phyloP scores from a whole-genome alignment of 768 basidiomycete species.

The Mycena epipterygia region DNA sequence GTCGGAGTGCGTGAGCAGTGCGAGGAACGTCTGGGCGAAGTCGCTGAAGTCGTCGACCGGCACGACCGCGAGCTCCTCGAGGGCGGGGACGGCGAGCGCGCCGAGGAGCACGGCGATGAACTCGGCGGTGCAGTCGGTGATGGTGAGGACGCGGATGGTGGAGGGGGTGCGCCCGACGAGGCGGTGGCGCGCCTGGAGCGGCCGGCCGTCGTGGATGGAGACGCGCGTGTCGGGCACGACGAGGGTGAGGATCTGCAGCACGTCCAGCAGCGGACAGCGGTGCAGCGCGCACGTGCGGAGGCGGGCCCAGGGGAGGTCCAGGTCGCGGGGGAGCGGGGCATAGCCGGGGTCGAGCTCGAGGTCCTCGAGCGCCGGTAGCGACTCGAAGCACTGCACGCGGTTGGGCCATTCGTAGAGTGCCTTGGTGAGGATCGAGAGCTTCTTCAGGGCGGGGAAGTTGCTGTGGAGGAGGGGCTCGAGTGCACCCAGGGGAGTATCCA shows the following conservation, averaged over 20 bases:
- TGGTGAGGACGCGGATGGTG: background rate
- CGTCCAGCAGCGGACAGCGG: background rate
- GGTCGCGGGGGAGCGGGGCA: background rate
- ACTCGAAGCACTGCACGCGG: background rate
- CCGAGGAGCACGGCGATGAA: background rate
- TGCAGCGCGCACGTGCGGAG: background rate
- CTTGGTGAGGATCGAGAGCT: background rate
- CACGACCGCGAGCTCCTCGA: background rate
- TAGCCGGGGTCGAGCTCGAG: background rate
- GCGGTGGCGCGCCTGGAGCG: no score
- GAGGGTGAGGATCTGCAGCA: background rate
- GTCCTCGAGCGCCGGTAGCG: background rate
- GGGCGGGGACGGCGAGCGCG: background rate
- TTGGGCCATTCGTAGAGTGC: no score
- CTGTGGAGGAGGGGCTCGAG: background rate
- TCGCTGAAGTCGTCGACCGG: background rate
- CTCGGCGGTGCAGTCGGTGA: background rate
- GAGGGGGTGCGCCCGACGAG: no score
- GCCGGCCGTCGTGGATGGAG: background rate
- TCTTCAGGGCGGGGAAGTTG: slow-evolving; percentile 14
- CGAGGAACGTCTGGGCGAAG: background rate
- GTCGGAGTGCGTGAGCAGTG: background rate
- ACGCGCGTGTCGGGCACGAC: background rate
- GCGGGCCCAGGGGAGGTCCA: slow-evolving; percentile 9
- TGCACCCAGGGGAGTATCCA: no score